A percentile compares a stretch with the other conserved stretches of the same genome.
Conservation (phyloP, 352 stramenopile genomes). For the Peronosclerospora sorghi region DNA sequence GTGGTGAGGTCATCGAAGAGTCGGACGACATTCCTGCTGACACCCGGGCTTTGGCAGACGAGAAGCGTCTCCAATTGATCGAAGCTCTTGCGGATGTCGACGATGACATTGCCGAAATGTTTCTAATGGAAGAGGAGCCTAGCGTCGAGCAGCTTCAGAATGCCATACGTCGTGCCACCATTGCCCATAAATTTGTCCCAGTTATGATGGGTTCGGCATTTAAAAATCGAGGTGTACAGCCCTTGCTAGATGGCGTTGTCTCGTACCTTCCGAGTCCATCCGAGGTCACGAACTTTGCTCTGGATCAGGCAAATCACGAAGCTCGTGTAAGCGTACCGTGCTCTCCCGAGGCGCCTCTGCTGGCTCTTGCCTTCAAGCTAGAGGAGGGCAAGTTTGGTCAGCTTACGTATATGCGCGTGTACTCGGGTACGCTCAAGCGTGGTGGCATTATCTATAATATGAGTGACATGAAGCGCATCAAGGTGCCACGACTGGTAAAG, state of each 20-base stretch:
- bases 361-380: slow-evolving; percentile 99
- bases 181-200: slow-evolving; percentile 97
- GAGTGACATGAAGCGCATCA: slow-evolving; percentile 88
- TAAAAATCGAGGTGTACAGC: slow-evolving; percentile 97
- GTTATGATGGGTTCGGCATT: slow-evolving; percentile 98
- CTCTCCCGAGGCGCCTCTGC: slow-evolving; percentile 81
- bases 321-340: slow-evolving; percentile 81
- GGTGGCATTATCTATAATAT: slow-evolving; percentile 85
- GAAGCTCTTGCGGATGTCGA: slow-evolving; percentile 94
- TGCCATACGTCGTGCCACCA: slow-evolving; percentile 91
- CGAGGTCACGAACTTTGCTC: slow-evolving; percentile 92
- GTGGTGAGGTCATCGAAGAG: slow-evolving; percentile 75
- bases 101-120: slow-evolving; percentile 98
- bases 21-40: slow-evolving; percentile 86
- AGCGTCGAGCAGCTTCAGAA: slow-evolving; percentile 84
- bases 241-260: slow-evolving; percentile 96
- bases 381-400: slow-evolving; percentile 98
- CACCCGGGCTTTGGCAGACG: slow-evolving; percentile 73
- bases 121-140: slow-evolving; percentile 96
- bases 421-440: slow-evolving; percentile 79
- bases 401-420: slow-evolving; percentile 97
- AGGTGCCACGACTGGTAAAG: slow-evolving; percentile 95
- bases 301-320: slow-evolving; percentile 92
- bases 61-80: slow-evolving; percentile 90
- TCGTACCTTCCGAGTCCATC: slow-evolving; percentile 93